phyloP scores from a whole-genome alignment of 164 flowering plant genomes.

The Chimonanthus praecox region DNA sequence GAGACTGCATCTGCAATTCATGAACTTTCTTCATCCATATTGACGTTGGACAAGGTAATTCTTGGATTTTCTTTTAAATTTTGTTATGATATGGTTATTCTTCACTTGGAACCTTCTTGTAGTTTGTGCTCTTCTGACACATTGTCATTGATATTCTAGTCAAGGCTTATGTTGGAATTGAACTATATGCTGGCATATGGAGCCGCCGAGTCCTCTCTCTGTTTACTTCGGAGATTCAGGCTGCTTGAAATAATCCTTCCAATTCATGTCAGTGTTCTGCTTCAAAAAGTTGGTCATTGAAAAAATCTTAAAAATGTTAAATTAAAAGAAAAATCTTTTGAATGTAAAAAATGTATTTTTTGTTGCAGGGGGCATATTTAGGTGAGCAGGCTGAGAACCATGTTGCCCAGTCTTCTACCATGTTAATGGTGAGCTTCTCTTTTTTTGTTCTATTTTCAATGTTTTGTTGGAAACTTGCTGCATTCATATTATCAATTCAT shows the following conservation, averaged over 20 bases:
- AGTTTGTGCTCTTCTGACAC: slow-evolving; percentile 2
- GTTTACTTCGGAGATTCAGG: slow-evolving; percentile 54
- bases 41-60: slow-evolving; percentile 49
- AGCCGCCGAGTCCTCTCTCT: slow-evolving; percentile 73
- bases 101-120: not conserved
- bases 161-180: slow-evolving; percentile 76
- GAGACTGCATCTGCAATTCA: slow-evolving; percentile 65
- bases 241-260: slow-evolving; percentile 73
- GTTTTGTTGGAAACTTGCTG: not conserved
- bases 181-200: slow-evolving; percentile 92
- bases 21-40: slow-evolving; percentile 40
- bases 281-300: not conserved
- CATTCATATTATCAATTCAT: not conserved
- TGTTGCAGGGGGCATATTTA: slow-evolving; percentile 75
- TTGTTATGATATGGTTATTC: not conserved
- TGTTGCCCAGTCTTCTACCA: slow-evolving; percentile 31
- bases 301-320: not conserved
- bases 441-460: not conserved
- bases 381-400: slow-evolving; percentile 28
- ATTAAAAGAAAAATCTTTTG: not conserved
- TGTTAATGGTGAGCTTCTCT: slow-evolving; percentile 69
- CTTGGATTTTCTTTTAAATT: not conserved
- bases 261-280: slow-evolving; percentile 56
- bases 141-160: slow-evolving; percentile 28
- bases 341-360: slow-evolving; percentile 9